Evolutionary conservation across 768 basidiomycete species (phyloP).

Genomic region (Termitomyces sp.): DNA sequence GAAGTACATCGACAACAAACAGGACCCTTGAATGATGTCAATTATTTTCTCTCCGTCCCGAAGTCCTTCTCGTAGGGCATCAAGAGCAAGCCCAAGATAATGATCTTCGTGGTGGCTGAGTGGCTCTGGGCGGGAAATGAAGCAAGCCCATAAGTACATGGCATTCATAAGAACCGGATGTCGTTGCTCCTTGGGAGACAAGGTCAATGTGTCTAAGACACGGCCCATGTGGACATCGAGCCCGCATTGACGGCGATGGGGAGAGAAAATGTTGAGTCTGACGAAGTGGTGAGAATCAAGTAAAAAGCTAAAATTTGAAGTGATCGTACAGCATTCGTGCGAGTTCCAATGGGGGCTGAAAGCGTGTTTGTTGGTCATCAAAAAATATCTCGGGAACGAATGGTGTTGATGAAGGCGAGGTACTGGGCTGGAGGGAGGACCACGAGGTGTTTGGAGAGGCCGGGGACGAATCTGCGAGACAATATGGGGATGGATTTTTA

Average conservation of each 20-base stretch:
- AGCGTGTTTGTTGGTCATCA: slow-evolving; percentile 45
- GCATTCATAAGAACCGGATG: slow-evolving; percentile 78
- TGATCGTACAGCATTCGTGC: slow-evolving; percentile 60
- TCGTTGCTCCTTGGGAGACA: slow-evolving; percentile 54
- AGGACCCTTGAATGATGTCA: slow-evolving; percentile 76
- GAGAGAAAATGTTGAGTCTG: slow-evolving; percentile 73
- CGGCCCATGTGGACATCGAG: slow-evolving; percentile 66
- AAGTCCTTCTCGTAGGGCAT: slow-evolving; percentile 61
- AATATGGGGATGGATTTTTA: neutral
- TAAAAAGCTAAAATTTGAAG: slow-evolving; percentile 2
- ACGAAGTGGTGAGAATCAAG: slow-evolving; percentile 11
- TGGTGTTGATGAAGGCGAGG: slow-evolving; percentile 51
- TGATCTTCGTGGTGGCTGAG: slow-evolving; percentile 70
- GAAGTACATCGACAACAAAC: slow-evolving; percentile 73
- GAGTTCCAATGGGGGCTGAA: slow-evolving; percentile 53
- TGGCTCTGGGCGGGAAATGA: slow-evolving; percentile 67
- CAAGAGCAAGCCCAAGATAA: slow-evolving; percentile 62
- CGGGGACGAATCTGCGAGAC: slow-evolving; percentile 32
- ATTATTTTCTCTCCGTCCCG: slow-evolving; percentile 50
- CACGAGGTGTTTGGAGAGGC: slow-evolving; percentile 52
- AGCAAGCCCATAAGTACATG: slow-evolving; percentile 82
- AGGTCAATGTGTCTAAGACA: slow-evolving; percentile 56
- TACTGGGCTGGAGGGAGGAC: slow-evolving; percentile 39
- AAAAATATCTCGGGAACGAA: slow-evolving; percentile 44
- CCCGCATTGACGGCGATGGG: slow-evolving; percentile 73